These are phyloP conservation scores for Ophiostoma tasmaniense DNA, from an alignment of 2,329 filamentous ascomycete species.

Conservation along the genomic window DNA sequence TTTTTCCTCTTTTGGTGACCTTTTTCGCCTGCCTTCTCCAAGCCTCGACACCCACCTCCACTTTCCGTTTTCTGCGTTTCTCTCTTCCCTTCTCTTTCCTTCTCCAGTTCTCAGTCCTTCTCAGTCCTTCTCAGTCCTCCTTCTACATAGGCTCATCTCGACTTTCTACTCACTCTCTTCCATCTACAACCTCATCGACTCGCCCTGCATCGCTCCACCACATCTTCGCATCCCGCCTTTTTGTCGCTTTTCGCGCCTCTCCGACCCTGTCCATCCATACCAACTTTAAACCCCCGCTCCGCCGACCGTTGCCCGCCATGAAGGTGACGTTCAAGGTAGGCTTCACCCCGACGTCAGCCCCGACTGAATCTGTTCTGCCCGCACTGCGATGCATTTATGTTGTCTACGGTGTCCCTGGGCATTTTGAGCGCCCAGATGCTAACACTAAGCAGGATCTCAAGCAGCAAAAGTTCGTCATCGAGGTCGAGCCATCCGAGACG, in stretches of 20 bases:
- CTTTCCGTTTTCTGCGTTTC: background rate
- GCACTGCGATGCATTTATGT: background rate
- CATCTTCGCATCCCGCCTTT: background rate
- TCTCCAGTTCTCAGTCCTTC: background rate
- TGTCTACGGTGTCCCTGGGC: background rate
- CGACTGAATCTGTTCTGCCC: background rate
- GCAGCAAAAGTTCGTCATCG: constrained; percentile 96
- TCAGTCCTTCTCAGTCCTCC: background rate
- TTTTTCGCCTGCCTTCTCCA: constrained; percentile 9
- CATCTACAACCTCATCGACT: background rate
- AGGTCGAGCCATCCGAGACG: constrained; percentile 85
- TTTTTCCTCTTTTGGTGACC: background rate
- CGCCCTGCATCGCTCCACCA: background rate
- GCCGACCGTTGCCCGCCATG: constrained; percentile 41
- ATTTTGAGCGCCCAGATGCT: constrained; percentile 5
- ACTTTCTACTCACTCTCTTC: background rate
- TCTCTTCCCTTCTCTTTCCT: background rate
- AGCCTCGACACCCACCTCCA: constrained; percentile 6
- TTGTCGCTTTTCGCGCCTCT: constrained; percentile 6
- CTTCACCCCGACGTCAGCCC: background rate
- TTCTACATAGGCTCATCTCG: background rate
- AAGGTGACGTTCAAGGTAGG: constrained; percentile 59
- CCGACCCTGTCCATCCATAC: background rate
- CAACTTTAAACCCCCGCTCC: background rate
- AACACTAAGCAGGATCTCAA: constrained; percentile 68